These are phyloP conservation scores for Echium plantagineum DNA, from an alignment of 257 asterid genomes.

Conservation along the genomic window DNA sequence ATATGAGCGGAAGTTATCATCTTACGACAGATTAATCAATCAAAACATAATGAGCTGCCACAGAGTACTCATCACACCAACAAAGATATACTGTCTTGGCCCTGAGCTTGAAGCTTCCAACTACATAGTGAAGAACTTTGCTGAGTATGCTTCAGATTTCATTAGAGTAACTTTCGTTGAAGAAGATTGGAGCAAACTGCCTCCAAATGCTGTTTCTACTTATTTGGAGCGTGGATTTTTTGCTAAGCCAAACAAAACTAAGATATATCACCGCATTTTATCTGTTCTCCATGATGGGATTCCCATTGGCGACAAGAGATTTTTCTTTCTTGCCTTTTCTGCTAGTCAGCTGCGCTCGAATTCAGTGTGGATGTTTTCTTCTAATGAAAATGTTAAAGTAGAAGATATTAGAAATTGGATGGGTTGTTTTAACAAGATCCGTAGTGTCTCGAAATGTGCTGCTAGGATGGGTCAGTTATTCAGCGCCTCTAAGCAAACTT, in stretches of 20 bases:
- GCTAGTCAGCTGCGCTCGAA: constrained; percentile 89
- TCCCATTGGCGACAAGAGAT: constrained; percentile 59
- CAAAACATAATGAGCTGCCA: constrained; percentile 70
- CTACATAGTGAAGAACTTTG: constrained; percentile 73
- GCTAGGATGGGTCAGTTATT: constrained; percentile 97
- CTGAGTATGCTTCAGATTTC: constrained; percentile 59
- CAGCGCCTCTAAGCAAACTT: constrained; percentile 63
- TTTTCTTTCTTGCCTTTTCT: constrained; percentile 75
- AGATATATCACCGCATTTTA: constrained; percentile 45
- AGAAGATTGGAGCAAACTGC: constrained; percentile 86
- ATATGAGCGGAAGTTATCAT: constrained; percentile 17
- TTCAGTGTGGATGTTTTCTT: constrained; percentile 96
- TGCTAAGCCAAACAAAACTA: constrained; percentile 53
- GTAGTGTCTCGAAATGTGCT: constrained; percentile 78
- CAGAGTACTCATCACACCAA: constrained; percentile 67
- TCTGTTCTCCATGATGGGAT: constrained; percentile 68
- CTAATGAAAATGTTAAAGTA: constrained; percentile 53
- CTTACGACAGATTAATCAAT: constrained; percentile 28
- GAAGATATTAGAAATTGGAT: constrained; percentile 83
- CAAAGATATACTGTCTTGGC: constrained; percentile 77
- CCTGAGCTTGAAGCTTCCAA: constrained; percentile 89
- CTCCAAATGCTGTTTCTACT: constrained; percentile 36
- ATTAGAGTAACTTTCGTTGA: constrained; percentile 87
- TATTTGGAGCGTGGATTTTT: constrained; percentile 45
- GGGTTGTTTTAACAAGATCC: constrained; percentile 77